Evolutionary conservation across 371 early-diverging fungal genomes (phyloP).

Genomic region (Massospora cicadina): DNA sequence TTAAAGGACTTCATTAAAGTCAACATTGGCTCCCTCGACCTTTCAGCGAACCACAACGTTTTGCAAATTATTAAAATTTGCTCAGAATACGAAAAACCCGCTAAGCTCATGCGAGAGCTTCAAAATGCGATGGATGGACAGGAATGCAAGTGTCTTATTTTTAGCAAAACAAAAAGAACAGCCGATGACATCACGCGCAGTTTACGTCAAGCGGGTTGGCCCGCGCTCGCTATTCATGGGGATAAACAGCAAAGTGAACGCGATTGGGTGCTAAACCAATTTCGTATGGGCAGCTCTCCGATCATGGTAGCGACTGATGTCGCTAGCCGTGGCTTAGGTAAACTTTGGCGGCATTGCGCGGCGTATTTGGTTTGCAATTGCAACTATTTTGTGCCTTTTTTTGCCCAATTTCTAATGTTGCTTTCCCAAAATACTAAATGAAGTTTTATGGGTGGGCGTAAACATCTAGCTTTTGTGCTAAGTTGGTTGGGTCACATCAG

Average conservation of each 20-base stretch:
- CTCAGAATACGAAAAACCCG: conserved; percentile 73
- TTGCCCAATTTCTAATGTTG: no score
- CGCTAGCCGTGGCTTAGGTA: conserved; percentile 98
- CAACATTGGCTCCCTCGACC: conserved; percentile 86
- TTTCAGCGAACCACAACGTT: conserved; percentile 87
- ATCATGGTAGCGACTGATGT: conserved; percentile 99
- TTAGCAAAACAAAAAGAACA: conserved; percentile 92
- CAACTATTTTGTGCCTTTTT: no score
- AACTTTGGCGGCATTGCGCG: no score
- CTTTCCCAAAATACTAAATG: no score
- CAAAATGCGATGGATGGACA: conserved; percentile 56
- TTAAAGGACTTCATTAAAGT: conserved; percentile 95
- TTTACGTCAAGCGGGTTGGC: conserved; percentile 83
- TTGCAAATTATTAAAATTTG: conserved; percentile 83
- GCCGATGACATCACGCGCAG: conserved; percentile 90
- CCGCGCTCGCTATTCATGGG: conserved; percentile 96
- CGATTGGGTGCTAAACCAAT: conserved; percentile 90
- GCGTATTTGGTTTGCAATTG: no score
- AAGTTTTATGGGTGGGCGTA: no score
- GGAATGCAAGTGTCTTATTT: conserved; percentile 85
- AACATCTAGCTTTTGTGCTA: no score
- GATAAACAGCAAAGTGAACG: conserved; percentile 97
- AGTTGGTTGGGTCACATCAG: no score
- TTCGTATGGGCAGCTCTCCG: conserved; percentile 75
- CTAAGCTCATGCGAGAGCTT: conserved; percentile 34